phyloP scores from a whole-genome alignment of 495 filamentous ascomycete species.

The Aspergillus olivimuriae region DNA sequence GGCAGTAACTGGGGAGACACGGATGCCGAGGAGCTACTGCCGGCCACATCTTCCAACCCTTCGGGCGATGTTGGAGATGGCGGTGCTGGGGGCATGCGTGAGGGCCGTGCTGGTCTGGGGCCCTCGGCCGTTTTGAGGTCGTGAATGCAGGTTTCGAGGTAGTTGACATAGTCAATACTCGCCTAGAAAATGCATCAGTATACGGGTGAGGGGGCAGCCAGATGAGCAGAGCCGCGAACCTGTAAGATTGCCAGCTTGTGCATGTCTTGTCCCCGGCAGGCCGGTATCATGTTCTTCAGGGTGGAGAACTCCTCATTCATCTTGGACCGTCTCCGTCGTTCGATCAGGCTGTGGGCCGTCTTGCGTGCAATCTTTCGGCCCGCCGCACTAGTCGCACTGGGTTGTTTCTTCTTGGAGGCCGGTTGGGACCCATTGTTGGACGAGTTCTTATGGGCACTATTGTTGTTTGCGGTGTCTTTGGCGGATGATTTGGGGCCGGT shows the following conservation, averaged over 20 bases:
- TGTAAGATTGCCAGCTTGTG: conserved; percentile 96
- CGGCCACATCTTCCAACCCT: conserved; percentile 20
- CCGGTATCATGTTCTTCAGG: conserved; percentile 92
- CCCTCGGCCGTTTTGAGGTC: conserved; percentile 64
- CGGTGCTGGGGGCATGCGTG: conserved; percentile 17
- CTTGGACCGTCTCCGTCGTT: conserved; percentile 83
- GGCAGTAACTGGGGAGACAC: conserved; percentile 32
- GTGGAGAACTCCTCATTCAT: conserved; percentile 99
- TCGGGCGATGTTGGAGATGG: conserved; percentile 36
- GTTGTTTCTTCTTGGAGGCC: conserved; percentile 62
- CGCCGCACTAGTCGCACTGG: conserved; percentile 64
- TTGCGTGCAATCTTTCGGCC: conserved; percentile 91
- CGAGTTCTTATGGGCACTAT: no score
- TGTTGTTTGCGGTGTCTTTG: conserved; percentile 25
- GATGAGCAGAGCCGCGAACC: no score
- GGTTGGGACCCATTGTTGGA: conserved; percentile 17
- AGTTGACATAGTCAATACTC: conserved; percentile 94
- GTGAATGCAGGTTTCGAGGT: conserved; percentile 81
- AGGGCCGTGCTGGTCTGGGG: conserved; percentile 7
- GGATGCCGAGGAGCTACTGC: conserved; percentile 22
- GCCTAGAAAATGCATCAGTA: conserved; percentile 50
- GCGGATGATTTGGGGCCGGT: conserved; percentile 19
- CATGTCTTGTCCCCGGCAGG: conserved; percentile 87
- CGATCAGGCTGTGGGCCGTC: conserved; percentile 93
- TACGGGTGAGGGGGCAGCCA: not conserved